phyloP scores from a whole-genome alignment of 768 basidiomycete species.

The Obba rivulosa region DNA sequence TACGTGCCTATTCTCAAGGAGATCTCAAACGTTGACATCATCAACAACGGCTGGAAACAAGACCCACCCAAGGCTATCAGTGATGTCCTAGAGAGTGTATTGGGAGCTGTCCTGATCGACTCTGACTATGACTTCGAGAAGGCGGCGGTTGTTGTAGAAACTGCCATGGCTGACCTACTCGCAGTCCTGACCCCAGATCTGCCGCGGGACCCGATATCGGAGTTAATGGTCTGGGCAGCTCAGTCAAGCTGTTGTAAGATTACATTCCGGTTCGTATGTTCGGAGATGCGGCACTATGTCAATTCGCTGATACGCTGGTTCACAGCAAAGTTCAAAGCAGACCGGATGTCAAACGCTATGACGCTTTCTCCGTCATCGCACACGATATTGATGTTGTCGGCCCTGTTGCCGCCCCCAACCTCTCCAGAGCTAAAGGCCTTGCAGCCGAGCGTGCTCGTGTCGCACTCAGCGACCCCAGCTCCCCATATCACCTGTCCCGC shows the following conservation, averaged over 20 bases:
- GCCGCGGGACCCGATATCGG: constrained; percentile 67
- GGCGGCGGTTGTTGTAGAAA: constrained; percentile 53
- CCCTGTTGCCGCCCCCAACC: constrained; percentile 54
- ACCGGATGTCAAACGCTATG: constrained; percentile 37
- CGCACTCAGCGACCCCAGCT: constrained; percentile 43
- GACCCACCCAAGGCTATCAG: constrained; percentile 84
- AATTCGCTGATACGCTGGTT: constrained; percentile 10
- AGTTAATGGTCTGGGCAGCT: constrained; percentile 64
- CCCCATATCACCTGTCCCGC: constrained; percentile 37
- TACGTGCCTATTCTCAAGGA: constrained; percentile 56
- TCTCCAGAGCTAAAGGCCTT: constrained; percentile 59
- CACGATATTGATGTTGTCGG: constrained; percentile 55
- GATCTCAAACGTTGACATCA: constrained; percentile 54
- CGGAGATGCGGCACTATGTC: not conserved
- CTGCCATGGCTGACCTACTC: constrained; percentile 64
- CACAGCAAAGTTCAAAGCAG: constrained; percentile 40
- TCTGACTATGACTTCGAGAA: constrained; percentile 69
- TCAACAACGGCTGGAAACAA: constrained; percentile 70
- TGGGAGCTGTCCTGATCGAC: constrained; percentile 83
- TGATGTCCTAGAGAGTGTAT: constrained; percentile 79
- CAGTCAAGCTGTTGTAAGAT: constrained; percentile 50
- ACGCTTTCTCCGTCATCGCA: constrained; percentile 52
- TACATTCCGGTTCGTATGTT: constrained; percentile 37
- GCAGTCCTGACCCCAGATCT: constrained; percentile 52
- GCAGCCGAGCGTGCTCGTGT: constrained; percentile 58